phyloP scores from a whole-genome alignment of 2,329 filamentous ascomycete genomes.

The Fragosphaeria purpurea region DNA sequence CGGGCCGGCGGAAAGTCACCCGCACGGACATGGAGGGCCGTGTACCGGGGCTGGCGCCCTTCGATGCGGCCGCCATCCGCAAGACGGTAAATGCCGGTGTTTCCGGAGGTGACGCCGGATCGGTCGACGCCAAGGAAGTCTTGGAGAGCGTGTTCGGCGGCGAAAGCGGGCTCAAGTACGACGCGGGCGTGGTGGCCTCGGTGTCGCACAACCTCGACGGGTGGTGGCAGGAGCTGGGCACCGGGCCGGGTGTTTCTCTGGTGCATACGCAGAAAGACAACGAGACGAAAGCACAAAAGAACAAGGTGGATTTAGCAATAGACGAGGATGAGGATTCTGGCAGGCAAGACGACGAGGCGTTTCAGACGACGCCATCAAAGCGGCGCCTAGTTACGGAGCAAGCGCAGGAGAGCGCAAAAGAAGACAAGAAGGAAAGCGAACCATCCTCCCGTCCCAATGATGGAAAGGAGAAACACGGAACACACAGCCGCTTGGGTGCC shows the following conservation, averaged over 20 bases:
- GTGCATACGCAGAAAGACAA: slow-evolving; percentile 6
- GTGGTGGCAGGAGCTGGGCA: slow-evolving; percentile 39
- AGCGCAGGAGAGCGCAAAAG: no score
- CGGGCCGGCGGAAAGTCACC: slow-evolving; percentile 34
- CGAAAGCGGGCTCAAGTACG: slow-evolving; percentile 21
- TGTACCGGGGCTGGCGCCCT: slow-evolving; percentile 42
- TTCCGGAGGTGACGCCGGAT: neutral
- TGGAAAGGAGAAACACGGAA: neutral
- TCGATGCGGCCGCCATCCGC: slow-evolving; percentile 32
- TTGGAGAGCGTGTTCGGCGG: slow-evolving; percentile 32
- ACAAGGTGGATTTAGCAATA: neutral
- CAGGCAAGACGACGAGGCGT: slow-evolving; percentile 12
- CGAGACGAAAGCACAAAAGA: neutral
- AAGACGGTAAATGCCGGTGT: slow-evolving; percentile 8
- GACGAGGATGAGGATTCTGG: slow-evolving; percentile 9
- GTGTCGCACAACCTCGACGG: slow-evolving; percentile 27
- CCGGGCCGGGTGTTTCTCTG: slow-evolving; percentile 18
- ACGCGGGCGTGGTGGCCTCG: neutral
- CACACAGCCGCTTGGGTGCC: slow-evolving; percentile 7
- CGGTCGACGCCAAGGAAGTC: slow-evolving; percentile 20
- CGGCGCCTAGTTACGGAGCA: no score
- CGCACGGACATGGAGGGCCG: slow-evolving; percentile 35
- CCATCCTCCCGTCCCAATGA: neutral
- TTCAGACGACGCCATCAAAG: neutral
- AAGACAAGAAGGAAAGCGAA: no score